These are phyloP conservation scores for Mycena latifolia DNA, from an alignment of 768 basidiomycete species.

Conservation along the genomic window DNA sequence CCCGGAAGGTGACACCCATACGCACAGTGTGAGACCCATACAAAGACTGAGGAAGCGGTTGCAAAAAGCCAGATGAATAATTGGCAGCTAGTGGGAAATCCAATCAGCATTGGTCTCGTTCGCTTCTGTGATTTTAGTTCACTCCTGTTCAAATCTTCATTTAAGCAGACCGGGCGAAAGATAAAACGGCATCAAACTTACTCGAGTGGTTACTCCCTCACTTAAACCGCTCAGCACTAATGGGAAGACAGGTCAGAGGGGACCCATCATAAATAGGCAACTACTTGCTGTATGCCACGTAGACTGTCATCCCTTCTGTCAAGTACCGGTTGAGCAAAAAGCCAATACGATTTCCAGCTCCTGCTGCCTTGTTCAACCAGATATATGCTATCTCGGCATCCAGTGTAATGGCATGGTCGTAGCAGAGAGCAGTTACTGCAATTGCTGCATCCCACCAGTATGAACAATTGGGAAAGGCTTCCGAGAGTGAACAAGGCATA, in stretches of 20 bases:
- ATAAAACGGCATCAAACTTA: not conserved
- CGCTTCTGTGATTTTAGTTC: too few species aligned
- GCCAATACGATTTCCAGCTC: not conserved
- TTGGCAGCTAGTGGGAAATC: constrained; percentile 3
- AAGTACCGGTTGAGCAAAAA: constrained; percentile 15
- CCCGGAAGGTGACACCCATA: not conserved
- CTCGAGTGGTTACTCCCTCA: not conserved
- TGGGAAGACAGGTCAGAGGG: too few species aligned
- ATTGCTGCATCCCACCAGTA: not conserved
- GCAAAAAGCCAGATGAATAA: constrained; percentile 16
- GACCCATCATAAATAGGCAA: not conserved
- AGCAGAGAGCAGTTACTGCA: not conserved
- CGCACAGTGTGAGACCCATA: constrained; percentile 15
- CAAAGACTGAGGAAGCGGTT: constrained; percentile 7
- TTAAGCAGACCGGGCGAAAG: too few species aligned
- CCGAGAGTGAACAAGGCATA: not conserved
- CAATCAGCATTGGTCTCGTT: too few species aligned
- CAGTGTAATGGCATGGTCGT: constrained; percentile 12
- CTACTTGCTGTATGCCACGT: constrained; percentile 11
- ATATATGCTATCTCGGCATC: constrained; percentile 3
- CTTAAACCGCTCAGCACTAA: constrained; percentile 14
- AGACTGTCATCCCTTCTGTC: constrained; percentile 8
- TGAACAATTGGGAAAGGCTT: not conserved
- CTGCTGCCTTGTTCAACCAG: constrained; percentile 6
- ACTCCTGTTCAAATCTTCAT: too few species aligned